Evolutionary conservation across 2,329 filamentous ascomycete genomes (phyloP), one percentile per base, ranked within the genome.

Genomic region (Lomentospora prolificans): DNA sequence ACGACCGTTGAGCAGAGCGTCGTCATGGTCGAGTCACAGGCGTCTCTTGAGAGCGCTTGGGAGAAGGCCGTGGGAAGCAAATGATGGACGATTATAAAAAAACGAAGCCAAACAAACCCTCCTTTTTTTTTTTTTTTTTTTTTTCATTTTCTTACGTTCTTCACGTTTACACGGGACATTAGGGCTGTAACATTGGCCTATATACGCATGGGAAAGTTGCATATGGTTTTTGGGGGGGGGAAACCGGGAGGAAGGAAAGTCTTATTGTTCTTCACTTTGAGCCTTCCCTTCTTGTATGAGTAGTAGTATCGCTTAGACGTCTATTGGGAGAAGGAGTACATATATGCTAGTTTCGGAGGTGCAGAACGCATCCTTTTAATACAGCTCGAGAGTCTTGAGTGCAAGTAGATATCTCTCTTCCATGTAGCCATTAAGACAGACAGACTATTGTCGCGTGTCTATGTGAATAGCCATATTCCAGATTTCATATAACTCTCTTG

Each of bases 31-130:
- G 77, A 79, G 36, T 62, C 71, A 24, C 65, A 73, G 57, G 70
- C 68, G 51, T 75, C 57, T 3, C 82, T 89, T 62, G 85, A 90
- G 67, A 81, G 73, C 61, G 85, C 83, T 1, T 90, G 86, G 86
- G 83, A 79, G 53, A 81, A 84, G 67, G 86, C 86, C 14, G 62
- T 53, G 30, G 57, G 57, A 4, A 53, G 48, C 33, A 50, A 58
- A 52, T 48, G 46, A 39, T 50, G 19, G 25, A 56, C 28, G 24
- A 24, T 39, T 55, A 51, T 33, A 12, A 12, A 6, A 33, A 12
- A 33, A 6, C 12, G 30, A 12, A 33, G 30, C 6, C 30, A 33
- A 6, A 53, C 46, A 54, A 54, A 55, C 60, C 28, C 59, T n/a
- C 57, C 61, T 56, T 58, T 61, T 39, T 53, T 41, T 25, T 28